Evolutionary conservation across 345 rosid genomes (phyloP), one percentile per base, ranked within the genome.

Genomic region (Hibiscus mutabilis): DNA sequence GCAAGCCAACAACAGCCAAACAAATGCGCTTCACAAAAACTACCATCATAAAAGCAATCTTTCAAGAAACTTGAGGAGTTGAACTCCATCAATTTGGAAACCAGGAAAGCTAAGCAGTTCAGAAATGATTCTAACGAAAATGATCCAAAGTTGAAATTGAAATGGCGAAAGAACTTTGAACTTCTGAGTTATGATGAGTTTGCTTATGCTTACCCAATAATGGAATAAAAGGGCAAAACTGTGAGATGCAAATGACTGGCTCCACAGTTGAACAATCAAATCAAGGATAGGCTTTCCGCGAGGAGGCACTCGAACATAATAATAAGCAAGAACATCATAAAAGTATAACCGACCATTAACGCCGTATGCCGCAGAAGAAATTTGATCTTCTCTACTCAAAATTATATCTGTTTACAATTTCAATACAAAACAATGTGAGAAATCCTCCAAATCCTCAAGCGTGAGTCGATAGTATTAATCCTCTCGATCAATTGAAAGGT

Each of bases 241-340:
- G 74, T 96, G 88, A 8, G 97, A 92, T 56, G 96, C 97, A 82
- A 92, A 92, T 10, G 94, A 92, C 79, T 96, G 99, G 79, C 97
- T 96, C 99, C 99, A 96, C 1, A 96, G 89, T 78, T 86, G 99
- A 58, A 92, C 91, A 78, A 96, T 89, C 85, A 89, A 76, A 84
- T 91, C 88, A 70, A 96, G 93, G 24, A 91, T 92, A 61, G 76
- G 84, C 42, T 87, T 83, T 25, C 99, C 96, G 60, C 88, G 86
- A 65, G 81, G 86, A 2, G 97, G 89, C 31, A 79, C 78, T 52
- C 33, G 70, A 61, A 91, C 86, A 79, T 91, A 92, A 78, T 92
- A 83, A 79, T 96, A 96, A 31, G 98, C 97, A 74, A 96, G 96
- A 25, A 96, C 88, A 72, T 92, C 86, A 68, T 85, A 92, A 71